Percentiles rank a stretch among this genome's conserved stretches.
Evolutionary conservation across 164 flowering plant species (phyloP).

Genomic region (Vitis rotundifolia): DNA sequence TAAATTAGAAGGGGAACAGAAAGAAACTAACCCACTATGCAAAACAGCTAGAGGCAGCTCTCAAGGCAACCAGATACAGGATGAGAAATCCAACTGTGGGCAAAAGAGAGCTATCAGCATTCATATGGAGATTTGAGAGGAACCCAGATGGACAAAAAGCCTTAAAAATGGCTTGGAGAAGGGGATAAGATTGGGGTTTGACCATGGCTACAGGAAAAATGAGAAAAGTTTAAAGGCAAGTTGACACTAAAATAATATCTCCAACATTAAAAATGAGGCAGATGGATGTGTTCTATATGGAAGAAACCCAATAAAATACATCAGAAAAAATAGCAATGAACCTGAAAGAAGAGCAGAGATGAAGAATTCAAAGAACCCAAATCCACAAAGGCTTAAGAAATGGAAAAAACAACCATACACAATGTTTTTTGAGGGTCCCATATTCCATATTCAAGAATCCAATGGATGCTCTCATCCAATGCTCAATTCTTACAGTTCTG

Average conservation of each 20-base stretch:
- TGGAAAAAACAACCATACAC: background rate
- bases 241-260: slow-evolving; percentile 1
- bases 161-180: slow-evolving; percentile 1
- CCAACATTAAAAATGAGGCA: background rate
- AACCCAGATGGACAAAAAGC: slow-evolving; percentile 17
- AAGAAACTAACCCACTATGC: background rate
- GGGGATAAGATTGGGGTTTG: slow-evolving; percentile 1
- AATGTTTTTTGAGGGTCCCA: background rate
- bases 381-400: background rate
- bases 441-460: background rate
- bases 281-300: slow-evolving; percentile 10
- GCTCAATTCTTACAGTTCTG: too few relatives aligned
- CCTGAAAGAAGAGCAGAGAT: too few relatives aligned
- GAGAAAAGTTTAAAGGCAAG: background rate
- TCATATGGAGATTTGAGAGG: slow-evolving; percentile 10
- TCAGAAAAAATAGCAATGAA: background rate
- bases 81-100: background rate
- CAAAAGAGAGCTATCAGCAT: slow-evolving; percentile 7
- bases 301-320: slow-evolving; percentile 13
- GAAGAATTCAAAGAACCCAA: slow-evolving; percentile 1
- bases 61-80: slow-evolving; percentile 4
- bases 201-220: background rate
- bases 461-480: too few relatives aligned
- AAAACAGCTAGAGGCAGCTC: slow-evolving; percentile 8
- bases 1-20: background rate